These are phyloP conservation scores for Raffaelea deltoideospora DNA, from an alignment of 2,329 filamentous ascomycete species.

Conservation along the genomic window DNA sequence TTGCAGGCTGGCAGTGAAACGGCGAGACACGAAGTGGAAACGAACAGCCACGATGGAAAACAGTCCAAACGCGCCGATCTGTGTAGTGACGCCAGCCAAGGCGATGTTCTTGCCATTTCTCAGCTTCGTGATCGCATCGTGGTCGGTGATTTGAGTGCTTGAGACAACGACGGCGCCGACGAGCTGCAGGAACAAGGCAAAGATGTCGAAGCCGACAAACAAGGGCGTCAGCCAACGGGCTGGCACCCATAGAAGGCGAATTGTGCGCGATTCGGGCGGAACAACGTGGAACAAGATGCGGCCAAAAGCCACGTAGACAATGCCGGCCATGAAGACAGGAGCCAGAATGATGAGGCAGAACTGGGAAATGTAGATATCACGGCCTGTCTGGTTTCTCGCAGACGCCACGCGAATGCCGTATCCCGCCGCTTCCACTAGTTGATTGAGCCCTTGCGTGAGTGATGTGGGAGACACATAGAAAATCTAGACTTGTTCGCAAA, in stretches of 20 bases:
- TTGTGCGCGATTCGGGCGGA: slow-evolving; percentile 16
- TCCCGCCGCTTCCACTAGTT: slow-evolving; percentile 21
- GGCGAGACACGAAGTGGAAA: slow-evolving; percentile 29
- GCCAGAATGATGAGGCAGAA: slow-evolving; percentile 22
- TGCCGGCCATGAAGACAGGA: slow-evolving; percentile 23
- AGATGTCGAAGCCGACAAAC: slow-evolving; percentile 24
- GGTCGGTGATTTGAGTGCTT: slow-evolving; percentile 16
- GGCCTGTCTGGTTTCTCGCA: slow-evolving; percentile 11
- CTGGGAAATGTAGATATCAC: slow-evolving; percentile 18
- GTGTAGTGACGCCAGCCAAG: slow-evolving; percentile 23
- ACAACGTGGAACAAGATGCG: slow-evolving; percentile 23
- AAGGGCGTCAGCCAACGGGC: slow-evolving; percentile 20
- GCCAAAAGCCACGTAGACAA: slow-evolving; percentile 22
- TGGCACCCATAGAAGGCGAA: slow-evolving; percentile 21
- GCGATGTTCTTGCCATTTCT: slow-evolving; percentile 22
- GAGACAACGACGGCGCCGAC: slow-evolving; percentile 24
- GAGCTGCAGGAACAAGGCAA: slow-evolving; percentile 23
- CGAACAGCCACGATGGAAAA: slow-evolving; percentile 28
- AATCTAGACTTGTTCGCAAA: neutral
- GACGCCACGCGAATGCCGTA: slow-evolving; percentile 19
- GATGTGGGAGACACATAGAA: neutral
- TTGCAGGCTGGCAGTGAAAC: slow-evolving; percentile 16
- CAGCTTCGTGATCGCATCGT: slow-evolving; percentile 16
- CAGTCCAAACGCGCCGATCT: slow-evolving; percentile 29
- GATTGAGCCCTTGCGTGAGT: neutral